Base-by-base conservation (phyloP, 768 basidiomycete species). In the Pleurotus eryngii region DNA sequence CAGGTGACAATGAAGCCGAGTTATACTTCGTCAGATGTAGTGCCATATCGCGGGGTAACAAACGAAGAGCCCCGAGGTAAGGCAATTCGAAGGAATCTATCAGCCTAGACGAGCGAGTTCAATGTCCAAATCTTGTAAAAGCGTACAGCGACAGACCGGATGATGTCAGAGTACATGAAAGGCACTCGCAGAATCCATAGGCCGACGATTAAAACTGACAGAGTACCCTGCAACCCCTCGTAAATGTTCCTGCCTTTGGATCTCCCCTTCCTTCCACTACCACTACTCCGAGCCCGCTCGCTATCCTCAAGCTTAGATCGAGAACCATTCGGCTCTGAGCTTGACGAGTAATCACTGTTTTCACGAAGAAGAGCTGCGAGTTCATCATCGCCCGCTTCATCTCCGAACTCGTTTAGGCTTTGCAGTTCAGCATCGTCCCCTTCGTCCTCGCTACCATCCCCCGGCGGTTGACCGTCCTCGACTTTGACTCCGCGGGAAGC, bases 111-210 rank as follows among this genome's bases (percentile, higher is more conserved):
- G 59, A 47, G 30, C 30, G 30, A 35, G 30, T 35, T 35, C 9
- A 35, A 35, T 35, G 30, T 2, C 30, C 8, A 35, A 11, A 35
- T 35, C 8, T 35, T 35, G 30, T 11, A 35, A 11, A 39, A 37
- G 35, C 22, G 26, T 20, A 40, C 18, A 27, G 42, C 37, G 45
- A 67, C 86, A 60, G 64, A 90, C 94, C 75, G 76, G 45, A 85
- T 78, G 49, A 96, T 80, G 65, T 97, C 93, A 64, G 78, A 80
- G 64, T 86, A 89, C 63, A 89, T 73, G 9, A 90, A 74, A 0
- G 94, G 92, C 38, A 94, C 68, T 17, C 94, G 80, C 68, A 95
- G 65, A 18, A 81, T 85, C 91, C 91, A 94, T 61, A 87, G 89
- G 2, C 82, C 89, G 3, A 94, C 68, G 15, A 89, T 74, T 3